A percentile compares a stretch with the other conserved stretches of the same genome.
Conservation (phyloP, 2,329 filamentous ascomycete species). For the Diaporthe vaccinii region DNA sequence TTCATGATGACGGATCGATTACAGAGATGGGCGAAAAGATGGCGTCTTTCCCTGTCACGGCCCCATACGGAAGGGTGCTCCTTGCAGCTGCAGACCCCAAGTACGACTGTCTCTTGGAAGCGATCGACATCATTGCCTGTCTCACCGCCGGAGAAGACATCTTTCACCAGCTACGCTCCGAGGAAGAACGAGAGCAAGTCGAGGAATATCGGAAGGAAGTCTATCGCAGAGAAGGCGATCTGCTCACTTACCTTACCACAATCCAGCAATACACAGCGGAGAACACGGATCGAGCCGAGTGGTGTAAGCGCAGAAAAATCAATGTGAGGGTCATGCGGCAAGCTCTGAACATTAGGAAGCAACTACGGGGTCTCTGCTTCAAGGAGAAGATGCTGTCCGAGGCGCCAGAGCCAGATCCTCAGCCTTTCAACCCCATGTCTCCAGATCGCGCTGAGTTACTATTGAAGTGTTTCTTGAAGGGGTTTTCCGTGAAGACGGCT, state of each 20-base stretch:
- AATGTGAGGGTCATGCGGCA: conserved; percentile 73
- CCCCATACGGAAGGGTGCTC: conserved; percentile 84
- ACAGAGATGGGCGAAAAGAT: conserved; percentile 82
- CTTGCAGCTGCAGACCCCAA: conserved; percentile 81
- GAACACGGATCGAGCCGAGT: conserved; percentile 65
- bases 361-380: conserved; percentile 69
- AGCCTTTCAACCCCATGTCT: conserved; percentile 67
- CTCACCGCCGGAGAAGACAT: conserved; percentile 75
- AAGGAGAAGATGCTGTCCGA: conserved; percentile 64
- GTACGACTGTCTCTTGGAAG: conserved; percentile 81
- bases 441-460: conserved; percentile 68
- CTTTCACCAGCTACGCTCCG: conserved; percentile 70
- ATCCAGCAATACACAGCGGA: conserved; percentile 73
- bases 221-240: conserved; percentile 72
- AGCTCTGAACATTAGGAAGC: conserved; percentile 72
- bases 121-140: conserved; percentile 84
- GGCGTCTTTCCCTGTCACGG: conserved; percentile 85
- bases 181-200: conserved; percentile 67
- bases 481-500: conserved; percentile 73
- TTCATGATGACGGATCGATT: conserved; percentile 80
- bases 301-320: conserved; percentile 71
- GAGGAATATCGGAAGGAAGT: conserved; percentile 69
- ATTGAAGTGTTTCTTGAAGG: conserved; percentile 72
- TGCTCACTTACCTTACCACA: conserved; percentile 74
- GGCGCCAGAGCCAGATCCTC: conserved; percentile 63